Conservation (phyloP, 169 alveolate species). For the Plasmodium gonderi region DNA sequence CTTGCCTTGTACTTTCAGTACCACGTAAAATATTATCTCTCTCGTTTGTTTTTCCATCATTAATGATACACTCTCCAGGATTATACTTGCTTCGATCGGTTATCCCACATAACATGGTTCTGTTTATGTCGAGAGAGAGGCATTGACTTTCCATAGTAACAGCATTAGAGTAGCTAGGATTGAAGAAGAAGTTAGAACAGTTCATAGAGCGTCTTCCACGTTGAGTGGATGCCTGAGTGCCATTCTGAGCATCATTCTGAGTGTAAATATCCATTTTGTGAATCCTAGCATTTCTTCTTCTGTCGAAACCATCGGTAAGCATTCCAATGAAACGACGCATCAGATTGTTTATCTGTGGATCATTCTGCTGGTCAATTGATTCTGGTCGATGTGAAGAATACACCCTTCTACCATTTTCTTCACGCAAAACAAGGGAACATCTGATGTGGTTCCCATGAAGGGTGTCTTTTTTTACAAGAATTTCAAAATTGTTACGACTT, state of each 20-base stretch:
- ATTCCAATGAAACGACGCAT: not conserved
- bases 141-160: not conserved
- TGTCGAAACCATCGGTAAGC: not conserved
- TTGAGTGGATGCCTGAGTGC: too few relatives aligned
- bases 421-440: not conserved
- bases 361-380: too few relatives aligned
- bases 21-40: not conserved
- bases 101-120: conserved; percentile 8
- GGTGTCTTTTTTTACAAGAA: not conserved
- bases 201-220: too few relatives aligned
- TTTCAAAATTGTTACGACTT: conserved; percentile 5
- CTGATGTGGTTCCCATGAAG: not conserved
- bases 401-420: not conserved
- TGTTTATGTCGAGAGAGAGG: conserved; percentile 13
- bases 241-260: too few relatives aligned
- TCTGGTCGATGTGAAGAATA: too few relatives aligned
- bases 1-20: too few relatives aligned
- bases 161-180: not conserved
- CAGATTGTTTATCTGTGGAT: too few relatives aligned
- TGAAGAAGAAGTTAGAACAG: not conserved
- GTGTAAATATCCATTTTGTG: not conserved
- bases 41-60: not conserved
- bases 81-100: not conserved
- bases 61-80: not conserved
- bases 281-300: not conserved